phyloP scores from a whole-genome alignment of 2,329 filamentous ascomycete species.

The Colletotrichum musae region DNA sequence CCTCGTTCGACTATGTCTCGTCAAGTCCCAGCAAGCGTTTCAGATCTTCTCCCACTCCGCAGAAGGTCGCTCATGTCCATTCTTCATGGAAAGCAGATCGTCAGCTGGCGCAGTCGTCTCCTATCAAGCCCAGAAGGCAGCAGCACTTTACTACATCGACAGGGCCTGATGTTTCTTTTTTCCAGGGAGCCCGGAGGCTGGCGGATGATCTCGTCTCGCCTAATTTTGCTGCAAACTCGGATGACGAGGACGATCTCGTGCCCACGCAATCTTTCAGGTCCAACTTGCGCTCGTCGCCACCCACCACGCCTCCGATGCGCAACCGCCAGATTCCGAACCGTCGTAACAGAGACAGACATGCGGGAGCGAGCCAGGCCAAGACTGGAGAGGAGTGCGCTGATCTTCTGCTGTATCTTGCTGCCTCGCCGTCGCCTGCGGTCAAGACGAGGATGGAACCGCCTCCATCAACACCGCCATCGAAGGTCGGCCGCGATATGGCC shows the following conservation, averaged over 20 bases:
- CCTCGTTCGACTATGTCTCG: conserved; percentile 68
- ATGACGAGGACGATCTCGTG: conserved; percentile 88
- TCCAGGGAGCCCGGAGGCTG: conserved; percentile 78
- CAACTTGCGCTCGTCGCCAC: conserved; percentile 82
- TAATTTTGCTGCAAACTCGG: conserved; percentile 75
- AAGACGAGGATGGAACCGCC: conserved; percentile 73
- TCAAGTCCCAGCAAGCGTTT: conserved; percentile 78
- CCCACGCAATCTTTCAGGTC: conserved; percentile 81
- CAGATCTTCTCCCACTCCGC: conserved; percentile 74
- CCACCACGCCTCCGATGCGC: conserved; percentile 83
- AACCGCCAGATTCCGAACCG: conserved; percentile 63
- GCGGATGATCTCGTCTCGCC: conserved; percentile 73
- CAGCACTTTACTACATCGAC: conserved; percentile 81
- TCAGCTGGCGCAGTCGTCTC: conserved; percentile 87
- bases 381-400: conserved; percentile 85
- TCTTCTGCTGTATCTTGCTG: conserved; percentile 86
- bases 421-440: conserved; percentile 89
- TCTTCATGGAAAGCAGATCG: conserved; percentile 83
- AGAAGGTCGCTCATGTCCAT: conserved; percentile 70
- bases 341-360: conserved; percentile 63
- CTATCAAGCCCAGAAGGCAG: conserved; percentile 82
- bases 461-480: conserved; percentile 81
- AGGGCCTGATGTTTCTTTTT: conserved; percentile 83
- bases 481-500: conserved; percentile 72
- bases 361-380: conserved; percentile 65